Percentiles rank a stretch among this genome's conserved stretches.
Conservation (phyloP, 257 asterid genomes). For the Lavandula angustifolia region DNA sequence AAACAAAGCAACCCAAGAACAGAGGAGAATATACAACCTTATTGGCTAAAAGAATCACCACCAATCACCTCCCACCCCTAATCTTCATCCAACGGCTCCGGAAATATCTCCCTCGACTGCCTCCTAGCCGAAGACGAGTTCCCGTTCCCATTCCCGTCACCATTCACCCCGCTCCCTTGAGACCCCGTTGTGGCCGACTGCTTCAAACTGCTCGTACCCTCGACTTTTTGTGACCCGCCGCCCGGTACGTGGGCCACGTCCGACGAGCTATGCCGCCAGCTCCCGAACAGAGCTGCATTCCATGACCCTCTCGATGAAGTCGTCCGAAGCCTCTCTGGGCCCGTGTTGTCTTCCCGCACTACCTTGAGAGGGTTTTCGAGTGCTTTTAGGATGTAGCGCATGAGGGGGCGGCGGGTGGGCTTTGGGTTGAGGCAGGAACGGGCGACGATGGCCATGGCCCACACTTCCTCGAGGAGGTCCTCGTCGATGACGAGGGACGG, state of each 20-base stretch:
- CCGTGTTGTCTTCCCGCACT: conserved; percentile 73
- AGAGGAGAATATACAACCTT: conserved; percentile 40
- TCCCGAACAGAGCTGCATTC: conserved; percentile 81
- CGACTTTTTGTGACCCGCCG: conserved; percentile 41
- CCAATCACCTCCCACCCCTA: conserved; percentile 35
- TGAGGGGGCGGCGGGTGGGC: conserved; percentile 83
- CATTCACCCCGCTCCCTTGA: conserved; percentile 64
- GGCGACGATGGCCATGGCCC: conserved; percentile 98
- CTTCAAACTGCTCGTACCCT: conserved; percentile 62
- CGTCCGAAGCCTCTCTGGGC: conserved; percentile 80
- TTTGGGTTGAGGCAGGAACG: conserved; percentile 91
- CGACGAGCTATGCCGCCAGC: conserved; percentile 87
- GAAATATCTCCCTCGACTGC: conserved; percentile 78
- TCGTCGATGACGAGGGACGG: conserved; percentile 82
- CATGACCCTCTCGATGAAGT: conserved; percentile 90
- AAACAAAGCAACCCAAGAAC: conserved; percentile 3
- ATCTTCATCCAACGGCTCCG: conserved; percentile 61
- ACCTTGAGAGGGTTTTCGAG: conserved; percentile 88
- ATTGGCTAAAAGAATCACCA: conserved; percentile 48
- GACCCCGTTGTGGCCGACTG: conserved; percentile 67
- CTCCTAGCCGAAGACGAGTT: conserved; percentile 55
- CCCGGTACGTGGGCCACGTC: conserved; percentile 54
- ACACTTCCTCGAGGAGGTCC: conserved; percentile 92
- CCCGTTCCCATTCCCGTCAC: conserved; percentile 57
- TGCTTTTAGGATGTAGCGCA: conserved; percentile 89